phyloP scores from a whole-genome alignment of 176 grass and related monocot genomes.

The Triticum turgidum region DNA sequence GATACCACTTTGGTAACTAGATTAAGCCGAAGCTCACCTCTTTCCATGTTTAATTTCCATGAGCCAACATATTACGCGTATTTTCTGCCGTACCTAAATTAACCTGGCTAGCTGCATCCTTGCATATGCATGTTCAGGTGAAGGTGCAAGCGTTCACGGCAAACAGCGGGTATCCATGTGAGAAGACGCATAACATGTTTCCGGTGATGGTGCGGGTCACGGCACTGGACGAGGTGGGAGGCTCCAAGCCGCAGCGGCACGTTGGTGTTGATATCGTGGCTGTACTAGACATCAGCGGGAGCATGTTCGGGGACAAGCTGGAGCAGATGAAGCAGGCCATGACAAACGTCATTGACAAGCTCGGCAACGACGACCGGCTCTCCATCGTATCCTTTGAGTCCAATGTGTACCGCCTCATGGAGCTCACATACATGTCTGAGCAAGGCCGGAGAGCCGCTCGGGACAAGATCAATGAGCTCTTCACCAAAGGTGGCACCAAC shows the following conservation, averaged over 20 bases:
- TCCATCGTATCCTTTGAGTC: not conserved
- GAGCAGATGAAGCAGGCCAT: not conserved
- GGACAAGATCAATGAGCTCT: not conserved
- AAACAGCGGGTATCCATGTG: not conserved
- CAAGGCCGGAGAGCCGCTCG: not conserved
- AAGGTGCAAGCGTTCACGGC: not conserved
- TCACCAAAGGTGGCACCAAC: not conserved
- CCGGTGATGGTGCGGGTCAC: not conserved
- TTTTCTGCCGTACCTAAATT: too few species aligned
- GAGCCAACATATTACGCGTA: not conserved
- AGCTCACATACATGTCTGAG: not conserved
- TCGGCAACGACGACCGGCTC: not conserved
- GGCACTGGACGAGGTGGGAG: not conserved
- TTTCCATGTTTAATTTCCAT: not conserved
- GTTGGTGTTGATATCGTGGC: not conserved
- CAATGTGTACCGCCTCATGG: not conserved
- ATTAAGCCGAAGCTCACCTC: not conserved
- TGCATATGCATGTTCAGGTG: not conserved
- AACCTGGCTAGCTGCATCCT: not conserved
- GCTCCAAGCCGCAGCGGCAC: not conserved
- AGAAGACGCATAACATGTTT: accelerated
- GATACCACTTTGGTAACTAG: not conserved
- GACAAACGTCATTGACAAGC: not conserved
- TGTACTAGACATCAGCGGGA: not conserved
- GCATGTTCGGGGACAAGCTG: not conserved